phyloP scores from a whole-genome alignment of 169 alveolate species.

The Babesia ovis region DNA sequence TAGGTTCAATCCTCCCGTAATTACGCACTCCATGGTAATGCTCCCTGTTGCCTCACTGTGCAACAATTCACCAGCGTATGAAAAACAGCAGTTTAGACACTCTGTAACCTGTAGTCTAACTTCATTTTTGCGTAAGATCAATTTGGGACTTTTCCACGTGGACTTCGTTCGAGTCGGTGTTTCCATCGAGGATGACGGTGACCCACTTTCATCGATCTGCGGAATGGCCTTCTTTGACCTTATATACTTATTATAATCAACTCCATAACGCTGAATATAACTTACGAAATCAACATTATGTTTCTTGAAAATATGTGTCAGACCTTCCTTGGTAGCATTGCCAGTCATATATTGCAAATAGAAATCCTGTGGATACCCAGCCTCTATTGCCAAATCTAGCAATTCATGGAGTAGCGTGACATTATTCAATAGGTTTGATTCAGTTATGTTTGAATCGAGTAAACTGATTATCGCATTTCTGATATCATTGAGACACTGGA shows the following conservation, averaged over 20 bases:
- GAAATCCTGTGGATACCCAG: slow-evolving; percentile 57
- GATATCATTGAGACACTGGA: slow-evolving; percentile 36
- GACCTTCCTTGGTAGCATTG: neutral
- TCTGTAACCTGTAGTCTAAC: slow-evolving; percentile 25
- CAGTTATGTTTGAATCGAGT: slow-evolving; percentile 22
- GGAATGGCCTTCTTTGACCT: neutral
- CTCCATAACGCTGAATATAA: slow-evolving; percentile 17
- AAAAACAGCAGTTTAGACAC: slow-evolving; percentile 20
- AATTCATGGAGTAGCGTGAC: slow-evolving; percentile 35
- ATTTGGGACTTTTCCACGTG: slow-evolving; percentile 20
- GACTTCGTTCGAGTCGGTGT: neutral
- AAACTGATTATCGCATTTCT: slow-evolving; percentile 9
- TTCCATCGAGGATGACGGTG: neutral
- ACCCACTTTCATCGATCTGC: neutral
- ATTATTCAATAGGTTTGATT: slow-evolving; percentile 3
- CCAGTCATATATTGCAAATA: slow-evolving; percentile 1
- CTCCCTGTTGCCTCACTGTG: slow-evolving; percentile 36
- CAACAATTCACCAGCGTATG: slow-evolving; percentile 33
- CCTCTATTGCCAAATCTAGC: slow-evolving; percentile 57
- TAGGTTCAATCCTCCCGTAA: slow-evolving; percentile 26
- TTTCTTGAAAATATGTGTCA: neutral
- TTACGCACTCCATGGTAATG: slow-evolving; percentile 17
- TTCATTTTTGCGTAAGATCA: slow-evolving; percentile 3
- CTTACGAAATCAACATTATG: neutral
- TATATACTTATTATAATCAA: neutral